Percentiles rank a stretch among this genome's conserved stretches.
Conservation (phyloP, 2,329 filamentous ascomycete species). For the Pseudocercospora pini-densiflorae region DNA sequence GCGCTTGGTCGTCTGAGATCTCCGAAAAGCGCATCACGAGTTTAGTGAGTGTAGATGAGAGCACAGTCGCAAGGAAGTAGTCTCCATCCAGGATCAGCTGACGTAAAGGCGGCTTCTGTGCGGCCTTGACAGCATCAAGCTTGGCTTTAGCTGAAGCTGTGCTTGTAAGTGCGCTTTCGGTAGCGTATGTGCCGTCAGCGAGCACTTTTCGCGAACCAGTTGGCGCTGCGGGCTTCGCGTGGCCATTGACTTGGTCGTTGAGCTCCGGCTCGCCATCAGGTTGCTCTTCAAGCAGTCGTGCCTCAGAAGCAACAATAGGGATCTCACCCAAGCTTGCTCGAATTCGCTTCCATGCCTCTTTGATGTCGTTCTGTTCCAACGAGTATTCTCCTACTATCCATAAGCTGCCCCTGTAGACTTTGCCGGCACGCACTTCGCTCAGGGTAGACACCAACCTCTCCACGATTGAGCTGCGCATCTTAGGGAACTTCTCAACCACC, state of each 20-base stretch:
- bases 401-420: slow-evolving; percentile 93
- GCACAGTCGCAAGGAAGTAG: slow-evolving; percentile 91
- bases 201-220: slow-evolving; percentile 89
- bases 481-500: slow-evolving; percentile 96
- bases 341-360: slow-evolving; percentile 96
- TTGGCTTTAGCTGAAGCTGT: slow-evolving; percentile 87
- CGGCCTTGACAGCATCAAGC: slow-evolving; percentile 94
- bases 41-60: slow-evolving; percentile 96
- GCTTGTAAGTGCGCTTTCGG: slow-evolving; percentile 93
- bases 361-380: slow-evolving; percentile 88
- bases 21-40: slow-evolving; percentile 97
- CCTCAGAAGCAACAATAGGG: slow-evolving; percentile 92
- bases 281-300: slow-evolving; percentile 85
- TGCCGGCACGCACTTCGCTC: slow-evolving; percentile 90
- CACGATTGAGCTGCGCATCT: slow-evolving; percentile 84
- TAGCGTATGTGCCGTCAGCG: slow-evolving; percentile 96
- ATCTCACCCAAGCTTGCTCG: slow-evolving; percentile 94
- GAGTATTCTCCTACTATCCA: slow-evolving; percentile 99
- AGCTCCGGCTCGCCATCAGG: slow-evolving; percentile 66
- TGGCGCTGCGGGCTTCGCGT: slow-evolving; percentile 74
- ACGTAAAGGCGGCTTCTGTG: slow-evolving; percentile 91
- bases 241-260: slow-evolving; percentile 76
- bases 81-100: slow-evolving; percentile 97
- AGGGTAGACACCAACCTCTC: slow-evolving; percentile 87
- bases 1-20: slow-evolving; percentile 80